phyloP scores from a whole-genome alignment of 2,329 filamentous ascomycete genomes.

The Colletotrichum sp. region DNA sequence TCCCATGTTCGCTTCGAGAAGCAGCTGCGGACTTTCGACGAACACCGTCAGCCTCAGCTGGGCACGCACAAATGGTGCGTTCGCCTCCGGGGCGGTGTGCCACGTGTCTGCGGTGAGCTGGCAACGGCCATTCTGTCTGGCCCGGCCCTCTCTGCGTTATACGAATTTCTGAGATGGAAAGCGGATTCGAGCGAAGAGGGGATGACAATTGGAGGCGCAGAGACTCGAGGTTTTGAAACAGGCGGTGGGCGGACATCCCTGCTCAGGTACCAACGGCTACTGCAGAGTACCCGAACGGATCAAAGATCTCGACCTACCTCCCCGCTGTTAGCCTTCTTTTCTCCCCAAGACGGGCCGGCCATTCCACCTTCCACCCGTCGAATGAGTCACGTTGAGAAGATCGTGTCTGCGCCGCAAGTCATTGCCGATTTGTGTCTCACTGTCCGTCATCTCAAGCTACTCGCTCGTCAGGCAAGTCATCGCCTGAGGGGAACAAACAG shows the following conservation, averaged over 20 bases:
- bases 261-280: not conserved
- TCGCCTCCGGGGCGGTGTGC: not conserved
- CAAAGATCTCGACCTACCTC: not conserved
- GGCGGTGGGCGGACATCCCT: not conserved
- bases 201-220: not conserved
- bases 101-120: conserved; percentile 5
- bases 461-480: not conserved
- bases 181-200: not conserved
- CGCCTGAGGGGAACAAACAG: not conserved
- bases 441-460: not conserved
- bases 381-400: not conserved
- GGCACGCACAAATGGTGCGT: not conserved
- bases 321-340: not conserved
- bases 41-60: not conserved
- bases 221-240: not conserved
- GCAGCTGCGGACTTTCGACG: not conserved
- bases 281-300: not conserved
- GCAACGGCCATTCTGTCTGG: not conserved
- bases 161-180: not conserved
- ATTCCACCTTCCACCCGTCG: not conserved
- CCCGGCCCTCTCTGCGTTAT: not conserved
- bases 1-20: not conserved
- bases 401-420: not conserved
- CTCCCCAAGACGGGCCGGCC: not conserved
- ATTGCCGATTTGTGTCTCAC: not conserved